phyloP scores from a whole-genome alignment of 139 green algal species.

The Ettlia oleoabundans region DNA sequence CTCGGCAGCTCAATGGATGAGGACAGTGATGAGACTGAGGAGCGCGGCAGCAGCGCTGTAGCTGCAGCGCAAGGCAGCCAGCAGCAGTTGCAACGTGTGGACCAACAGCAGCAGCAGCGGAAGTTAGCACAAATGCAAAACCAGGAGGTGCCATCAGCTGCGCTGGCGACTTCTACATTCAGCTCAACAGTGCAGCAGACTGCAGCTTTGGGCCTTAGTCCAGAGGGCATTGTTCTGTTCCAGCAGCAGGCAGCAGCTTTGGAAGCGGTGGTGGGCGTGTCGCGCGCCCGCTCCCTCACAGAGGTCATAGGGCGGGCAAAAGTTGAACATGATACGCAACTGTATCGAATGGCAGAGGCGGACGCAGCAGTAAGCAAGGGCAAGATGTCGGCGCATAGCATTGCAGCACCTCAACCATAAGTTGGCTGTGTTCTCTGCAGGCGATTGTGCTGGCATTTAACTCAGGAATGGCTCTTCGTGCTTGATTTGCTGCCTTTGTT shows the following conservation, averaged over 20 bases:
- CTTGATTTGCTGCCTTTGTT: no score
- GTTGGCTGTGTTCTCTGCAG: no score
- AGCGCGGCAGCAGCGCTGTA: no score
- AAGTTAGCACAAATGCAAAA: background rate
- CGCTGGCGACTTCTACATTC: no score
- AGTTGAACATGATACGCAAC: slow-evolving; percentile 22
- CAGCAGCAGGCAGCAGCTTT: slow-evolving; percentile 51
- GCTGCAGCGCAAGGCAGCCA: background rate
- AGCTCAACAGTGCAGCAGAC: background rate
- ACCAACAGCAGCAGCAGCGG: slow-evolving; percentile 30
- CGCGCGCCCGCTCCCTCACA: slow-evolving; percentile 19
- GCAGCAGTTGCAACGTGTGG: slow-evolving; percentile 5
- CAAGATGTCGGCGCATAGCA: no score
- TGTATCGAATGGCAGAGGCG: background rate
- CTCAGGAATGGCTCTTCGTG: no score
- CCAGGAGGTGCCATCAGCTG: no score
- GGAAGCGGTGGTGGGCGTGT: slow-evolving; percentile 42
- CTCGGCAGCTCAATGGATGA: slow-evolving; percentile 3
- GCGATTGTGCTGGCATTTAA: no score
- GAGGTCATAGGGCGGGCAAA: slow-evolving; percentile 39
- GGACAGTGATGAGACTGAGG: background rate
- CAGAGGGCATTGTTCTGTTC: slow-evolving; percentile 42
- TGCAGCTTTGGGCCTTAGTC: slow-evolving; percentile 35
- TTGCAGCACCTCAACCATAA: no score
- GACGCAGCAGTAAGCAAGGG: slow-evolving; percentile 16